phyloP scores from a whole-genome alignment of 2,329 filamentous ascomycete genomes.

The Plectosphaerella sp. region DNA sequence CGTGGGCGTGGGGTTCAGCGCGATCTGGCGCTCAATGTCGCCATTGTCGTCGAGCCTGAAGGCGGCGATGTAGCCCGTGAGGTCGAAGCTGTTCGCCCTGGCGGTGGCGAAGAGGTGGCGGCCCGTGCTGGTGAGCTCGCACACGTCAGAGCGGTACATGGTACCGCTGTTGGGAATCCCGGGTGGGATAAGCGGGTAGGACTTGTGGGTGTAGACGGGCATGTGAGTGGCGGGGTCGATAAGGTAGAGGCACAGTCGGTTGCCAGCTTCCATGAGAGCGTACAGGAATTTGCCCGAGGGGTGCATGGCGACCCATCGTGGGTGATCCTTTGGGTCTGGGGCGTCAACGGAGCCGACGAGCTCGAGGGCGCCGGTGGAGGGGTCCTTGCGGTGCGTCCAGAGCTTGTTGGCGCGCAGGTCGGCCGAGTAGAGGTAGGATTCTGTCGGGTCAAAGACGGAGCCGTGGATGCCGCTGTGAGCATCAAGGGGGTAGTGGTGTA shows the following conservation, averaged over 20 bases:
- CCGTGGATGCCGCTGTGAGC: constrained; percentile 70
- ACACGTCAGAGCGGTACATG: constrained; percentile 85
- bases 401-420: constrained; percentile 75
- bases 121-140: constrained; percentile 63
- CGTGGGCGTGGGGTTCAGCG: constrained; percentile 77
- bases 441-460: constrained; percentile 73
- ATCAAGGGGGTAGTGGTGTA: constrained; percentile 71
- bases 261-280: constrained; percentile 85
- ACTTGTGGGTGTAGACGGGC: constrained; percentile 73
- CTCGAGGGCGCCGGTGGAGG: constrained; percentile 23
- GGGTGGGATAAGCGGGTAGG: constrained; percentile 75
- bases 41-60: constrained; percentile 68
- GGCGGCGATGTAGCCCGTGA: constrained; percentile 79
- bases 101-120: constrained; percentile 79
- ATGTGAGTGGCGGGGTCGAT: constrained; percentile 69
- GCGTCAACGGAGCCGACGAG: constrained; percentile 71
- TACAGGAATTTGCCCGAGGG: constrained; percentile 75
- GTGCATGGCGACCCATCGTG: constrained; percentile 84
- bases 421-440: constrained; percentile 74
- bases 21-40: constrained; percentile 72
- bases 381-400: constrained; percentile 75
- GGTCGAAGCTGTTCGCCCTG: constrained; percentile 69
- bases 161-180: constrained; percentile 51
- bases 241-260: constrained; percentile 75
- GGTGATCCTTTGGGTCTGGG: constrained; percentile 68